Evolutionary conservation across 768 basidiomycete genomes (phyloP), one percentile per base, ranked within the genome.

Genomic region (Trametes cubensis): DNA sequence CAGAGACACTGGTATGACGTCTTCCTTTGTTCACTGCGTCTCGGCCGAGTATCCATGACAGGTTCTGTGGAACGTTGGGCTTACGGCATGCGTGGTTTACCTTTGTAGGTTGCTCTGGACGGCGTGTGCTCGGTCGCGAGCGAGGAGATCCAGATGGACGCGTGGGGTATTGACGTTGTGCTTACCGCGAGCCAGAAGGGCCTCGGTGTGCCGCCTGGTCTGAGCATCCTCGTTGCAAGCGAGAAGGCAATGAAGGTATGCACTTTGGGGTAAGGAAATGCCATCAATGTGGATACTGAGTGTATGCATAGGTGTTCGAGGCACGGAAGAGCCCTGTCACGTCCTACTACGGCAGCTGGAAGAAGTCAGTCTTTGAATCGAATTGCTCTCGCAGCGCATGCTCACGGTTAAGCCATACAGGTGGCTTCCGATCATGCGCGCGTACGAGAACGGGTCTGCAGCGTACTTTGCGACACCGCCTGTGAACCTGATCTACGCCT

Each of bases 61-160:
- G 23, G 21, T 28, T 45, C n/a, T 38, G 18, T 15, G 6, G 18
- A 14, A 7, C 6, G 26, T 23, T 28, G 38, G 17, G 23, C 20
- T 53, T 26, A 46, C 50, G 11, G 21, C 30, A 47, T 46, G 47
- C 8, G 14, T 50, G 17, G 55, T 49, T 38, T 13, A 38, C 21
- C 21, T 45, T 13, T 39, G 14, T 60, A 90, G 88, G 79, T 94
- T 45, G 79, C 91, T 8, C 80, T 94, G 61, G 97, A 99, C 71
- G 93, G 86, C n/a, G 97, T 99, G 26, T 99, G 97, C 76, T 89
- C 94, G 2, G 94, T 98, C 17, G 97, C 92, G 6, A 92, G 89
- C 67, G 97, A 98, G 73, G 94, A 98, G 73, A 95, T 99, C 69
- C 85, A 81, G 47, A 90, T 97, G 80, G 97, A 98, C 68, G 88